A percentile compares a stretch with the other conserved stretches of the same genome.
Conservation (phyloP, 805 yeast species). For the Peterozyma xylosa region DNA sequence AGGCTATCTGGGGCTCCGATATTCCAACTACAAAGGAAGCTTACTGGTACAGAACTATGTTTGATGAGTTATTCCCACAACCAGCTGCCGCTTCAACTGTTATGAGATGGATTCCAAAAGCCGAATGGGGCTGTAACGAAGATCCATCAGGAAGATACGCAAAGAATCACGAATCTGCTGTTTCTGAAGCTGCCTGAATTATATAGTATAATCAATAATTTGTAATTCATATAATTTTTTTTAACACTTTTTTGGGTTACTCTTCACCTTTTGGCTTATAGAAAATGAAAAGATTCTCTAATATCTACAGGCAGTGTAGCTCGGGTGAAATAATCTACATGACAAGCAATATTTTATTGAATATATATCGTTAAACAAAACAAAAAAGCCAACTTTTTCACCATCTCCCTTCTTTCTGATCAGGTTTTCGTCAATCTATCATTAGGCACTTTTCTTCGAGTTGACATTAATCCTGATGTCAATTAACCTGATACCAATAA, state of each 20-base stretch:
- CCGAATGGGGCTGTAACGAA: conserved; percentile 99
- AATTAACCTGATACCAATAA: conserved; percentile 5
- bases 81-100: conserved; percentile 93
- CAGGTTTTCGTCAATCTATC: too few relatives aligned
- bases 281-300: too few relatives aligned
- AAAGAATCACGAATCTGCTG: conserved; percentile 74
- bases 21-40: conserved; percentile 98
- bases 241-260: too few relatives aligned
- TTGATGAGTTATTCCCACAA: conserved; percentile 87
- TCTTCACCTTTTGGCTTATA: too few relatives aligned
- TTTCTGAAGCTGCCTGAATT: conserved; percentile 19
- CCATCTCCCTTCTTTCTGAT: too few relatives aligned
- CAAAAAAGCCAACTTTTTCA: too few relatives aligned
- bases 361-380: too few relatives aligned
- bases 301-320: too few relatives aligned
- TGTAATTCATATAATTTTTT: too few relatives aligned
- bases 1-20: conserved; percentile 94
- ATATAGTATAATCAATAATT: too few relatives aligned
- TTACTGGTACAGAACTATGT: conserved; percentile 96
- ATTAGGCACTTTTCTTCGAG: not conserved
- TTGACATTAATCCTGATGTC: conserved; percentile 6
- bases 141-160: conserved; percentile 99
- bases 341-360: too few relatives aligned
- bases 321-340: too few relatives aligned
- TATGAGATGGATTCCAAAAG: conserved; percentile 99